Evolutionary conservation across 2,329 filamentous ascomycete genomes (phyloP).

Genomic region (Exophiala calicioides): DNA sequence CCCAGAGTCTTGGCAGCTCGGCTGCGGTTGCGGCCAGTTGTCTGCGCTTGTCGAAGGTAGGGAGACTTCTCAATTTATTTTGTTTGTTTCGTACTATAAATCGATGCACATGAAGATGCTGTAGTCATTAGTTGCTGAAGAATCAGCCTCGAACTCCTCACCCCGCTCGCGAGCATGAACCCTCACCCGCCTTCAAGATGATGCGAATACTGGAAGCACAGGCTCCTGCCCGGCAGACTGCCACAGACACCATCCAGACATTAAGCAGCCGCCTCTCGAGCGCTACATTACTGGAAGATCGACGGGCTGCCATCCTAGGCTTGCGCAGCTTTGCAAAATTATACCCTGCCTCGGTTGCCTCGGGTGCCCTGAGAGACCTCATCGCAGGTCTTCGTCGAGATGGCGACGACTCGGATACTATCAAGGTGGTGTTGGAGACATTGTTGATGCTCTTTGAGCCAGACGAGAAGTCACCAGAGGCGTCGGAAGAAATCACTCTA

Average conservation of each 20-base stretch:
- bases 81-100: no score
- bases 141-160: no score
- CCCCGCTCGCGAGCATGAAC: conserved; percentile 15
- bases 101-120: no score
- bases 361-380: conserved; percentile 82
- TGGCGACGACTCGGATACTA: conserved; percentile 91
- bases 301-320: conserved; percentile 87
- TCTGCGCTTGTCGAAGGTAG: no score
- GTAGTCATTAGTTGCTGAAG: no score
- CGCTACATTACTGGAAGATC: conserved; percentile 89
- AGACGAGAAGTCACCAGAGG: conserved; percentile 60
- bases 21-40: no score
- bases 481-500: conserved; percentile 86
- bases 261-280: conserved; percentile 84
- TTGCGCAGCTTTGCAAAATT: conserved; percentile 94
- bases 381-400: conserved; percentile 85
- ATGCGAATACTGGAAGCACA: conserved; percentile 64
- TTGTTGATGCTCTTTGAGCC: conserved; percentile 86
- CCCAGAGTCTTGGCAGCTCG: no score
- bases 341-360: conserved; percentile 93
- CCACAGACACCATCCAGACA: conserved; percentile 88
- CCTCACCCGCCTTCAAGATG: conserved; percentile 39
- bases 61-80: no score
- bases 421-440: conserved; percentile 93
- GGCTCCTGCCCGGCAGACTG: conserved; percentile 93